Conservation (phyloP, 305 asterid species). For the Solanum hybrid region DNA sequence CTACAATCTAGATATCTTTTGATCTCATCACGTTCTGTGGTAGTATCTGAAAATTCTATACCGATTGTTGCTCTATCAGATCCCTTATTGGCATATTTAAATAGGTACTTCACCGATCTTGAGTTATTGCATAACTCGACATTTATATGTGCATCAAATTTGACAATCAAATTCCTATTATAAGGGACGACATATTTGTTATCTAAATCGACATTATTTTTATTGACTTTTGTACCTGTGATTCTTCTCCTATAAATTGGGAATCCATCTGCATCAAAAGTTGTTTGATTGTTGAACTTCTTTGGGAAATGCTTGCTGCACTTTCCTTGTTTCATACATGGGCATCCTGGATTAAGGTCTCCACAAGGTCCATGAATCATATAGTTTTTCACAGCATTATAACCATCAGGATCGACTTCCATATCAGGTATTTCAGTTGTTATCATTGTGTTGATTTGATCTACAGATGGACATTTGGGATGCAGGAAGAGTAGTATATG, state of each 20-base stretch:
- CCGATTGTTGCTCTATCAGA: not conserved
- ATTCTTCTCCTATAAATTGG: not conserved
- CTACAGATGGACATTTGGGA: not conserved
- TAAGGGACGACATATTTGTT: not conserved
- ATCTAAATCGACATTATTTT: not conserved
- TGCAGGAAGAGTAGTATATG: not conserved
- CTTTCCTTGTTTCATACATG: not conserved
- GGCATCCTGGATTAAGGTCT: not conserved
- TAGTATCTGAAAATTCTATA: not conserved
- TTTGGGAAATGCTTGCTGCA: not conserved
- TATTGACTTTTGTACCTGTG: not conserved
- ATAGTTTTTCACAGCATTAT: not conserved
- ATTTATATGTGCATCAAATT: not conserved
- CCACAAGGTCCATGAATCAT: not conserved
- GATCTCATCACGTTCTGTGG: not conserved
- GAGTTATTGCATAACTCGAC: not conserved
- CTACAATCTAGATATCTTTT: not conserved
- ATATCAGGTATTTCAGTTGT: not conserved
- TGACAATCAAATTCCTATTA: not conserved
- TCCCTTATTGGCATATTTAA: not conserved
- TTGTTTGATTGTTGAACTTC: not conserved
- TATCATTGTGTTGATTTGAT: not conserved
- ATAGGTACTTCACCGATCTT: not conserved
- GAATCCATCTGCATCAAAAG: not conserved
- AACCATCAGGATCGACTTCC: not conserved